A percentile compares a stretch with the other conserved stretches of the same genome.
Conservation (phyloP, 2,329 filamentous ascomycete genomes). For the Ampelomyces quisqualis region DNA sequence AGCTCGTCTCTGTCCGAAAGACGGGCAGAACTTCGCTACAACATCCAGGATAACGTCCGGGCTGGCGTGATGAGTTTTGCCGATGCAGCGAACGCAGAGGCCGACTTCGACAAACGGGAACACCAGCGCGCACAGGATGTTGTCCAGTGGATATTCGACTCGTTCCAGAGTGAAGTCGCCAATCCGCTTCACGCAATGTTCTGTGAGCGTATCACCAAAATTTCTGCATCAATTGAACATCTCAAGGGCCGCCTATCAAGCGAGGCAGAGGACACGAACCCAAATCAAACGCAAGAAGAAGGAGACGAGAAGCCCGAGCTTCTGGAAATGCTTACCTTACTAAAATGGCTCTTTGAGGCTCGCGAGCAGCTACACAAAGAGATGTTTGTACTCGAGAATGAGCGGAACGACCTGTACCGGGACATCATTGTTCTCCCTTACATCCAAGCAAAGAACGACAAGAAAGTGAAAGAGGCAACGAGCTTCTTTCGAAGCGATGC, state of each 20-base stretch:
- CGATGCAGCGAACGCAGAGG: slow-evolving; percentile 79
- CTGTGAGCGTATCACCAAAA: slow-evolving; percentile 70
- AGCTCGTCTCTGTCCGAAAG: slow-evolving; percentile 59
- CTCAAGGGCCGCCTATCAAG: slow-evolving; percentile 71
- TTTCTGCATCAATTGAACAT: slow-evolving; percentile 75
- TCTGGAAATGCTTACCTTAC: slow-evolving; percentile 85
- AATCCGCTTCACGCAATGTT: slow-evolving; percentile 79
- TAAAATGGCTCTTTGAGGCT: slow-evolving; percentile 97
- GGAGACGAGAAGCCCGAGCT: slow-evolving; percentile 93
- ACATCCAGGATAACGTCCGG: slow-evolving; percentile 76
- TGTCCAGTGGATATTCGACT: slow-evolving; percentile 78
- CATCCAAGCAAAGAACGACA: slow-evolving; percentile 67
- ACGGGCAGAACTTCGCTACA: slow-evolving; percentile 66
- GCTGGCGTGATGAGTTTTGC: slow-evolving; percentile 78
- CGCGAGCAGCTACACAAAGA: slow-evolving; percentile 85
- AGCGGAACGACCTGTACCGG: slow-evolving; percentile 83
- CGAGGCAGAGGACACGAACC: slow-evolving; percentile 66
- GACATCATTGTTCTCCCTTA: slow-evolving; percentile 83
- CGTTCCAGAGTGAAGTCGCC: slow-evolving; percentile 80
- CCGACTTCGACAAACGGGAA: slow-evolving; percentile 71
- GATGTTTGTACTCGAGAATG: slow-evolving; percentile 79
- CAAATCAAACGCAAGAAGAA: slow-evolving; percentile 88
- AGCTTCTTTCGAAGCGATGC: slow-evolving; percentile 82
- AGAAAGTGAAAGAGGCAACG: slow-evolving; percentile 76
- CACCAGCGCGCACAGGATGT: slow-evolving; percentile 68